Evolutionary conservation across 139 green algal species (phyloP).

Genomic region (Coccomyxa sp.): DNA sequence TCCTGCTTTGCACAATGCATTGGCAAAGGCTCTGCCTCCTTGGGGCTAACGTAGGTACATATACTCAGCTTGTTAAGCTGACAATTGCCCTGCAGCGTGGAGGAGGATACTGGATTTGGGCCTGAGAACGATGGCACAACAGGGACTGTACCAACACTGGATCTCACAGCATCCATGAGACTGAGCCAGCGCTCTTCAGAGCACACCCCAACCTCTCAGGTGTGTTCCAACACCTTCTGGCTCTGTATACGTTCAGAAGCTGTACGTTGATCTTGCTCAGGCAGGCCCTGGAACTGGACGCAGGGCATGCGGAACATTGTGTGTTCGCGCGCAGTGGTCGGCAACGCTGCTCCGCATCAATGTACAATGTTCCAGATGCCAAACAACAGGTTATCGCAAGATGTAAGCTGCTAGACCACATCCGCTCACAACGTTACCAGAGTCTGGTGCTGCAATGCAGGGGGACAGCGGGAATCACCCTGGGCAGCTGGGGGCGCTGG

Average conservation of each 20-base stretch:
- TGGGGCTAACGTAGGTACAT: too few species aligned
- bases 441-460: neutral
- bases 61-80: too few species aligned
- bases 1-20: too few species aligned
- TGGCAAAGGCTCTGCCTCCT: too few species aligned
- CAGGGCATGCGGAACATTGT: too few species aligned
- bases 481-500: slow-evolving; percentile 12
- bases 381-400: neutral
- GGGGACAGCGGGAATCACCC: neutral
- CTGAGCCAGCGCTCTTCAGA: neutral
- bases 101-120: too few species aligned
- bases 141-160: neutral
- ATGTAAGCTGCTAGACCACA: neutral
- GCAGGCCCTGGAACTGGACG: too few species aligned
- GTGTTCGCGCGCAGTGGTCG: neutral
- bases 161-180: neutral
- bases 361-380: neutral
- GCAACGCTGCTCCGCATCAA: neutral
- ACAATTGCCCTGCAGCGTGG: too few species aligned
- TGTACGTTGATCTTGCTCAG: too few species aligned
- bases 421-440: neutral
- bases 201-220: neutral
- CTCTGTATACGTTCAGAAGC: too few species aligned
- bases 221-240: too few species aligned
- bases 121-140: too few species aligned